Base-by-base conservation (phyloP, 1,139 yeast genomes). In the Debaryomycetaceae sp. region DNA sequence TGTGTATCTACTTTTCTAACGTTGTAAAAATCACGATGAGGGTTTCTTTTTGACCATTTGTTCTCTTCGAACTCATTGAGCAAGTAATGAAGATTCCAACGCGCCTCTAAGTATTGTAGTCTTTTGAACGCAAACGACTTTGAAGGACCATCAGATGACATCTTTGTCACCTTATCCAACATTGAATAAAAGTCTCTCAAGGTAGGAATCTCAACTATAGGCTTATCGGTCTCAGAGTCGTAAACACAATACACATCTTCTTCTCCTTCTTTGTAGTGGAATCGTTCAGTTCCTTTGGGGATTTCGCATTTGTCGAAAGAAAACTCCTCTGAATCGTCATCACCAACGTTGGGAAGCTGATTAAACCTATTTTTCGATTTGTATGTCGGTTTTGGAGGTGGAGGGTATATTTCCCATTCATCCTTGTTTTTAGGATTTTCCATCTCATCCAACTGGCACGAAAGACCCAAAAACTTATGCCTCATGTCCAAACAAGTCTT, bases 1-100 rank as follows among this genome's bases (percentile, higher is more conserved):
- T 95, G 99, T 11, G 99, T 95, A 60, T 95, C 99, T 38, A 95
- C 99, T 63, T 95, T 95, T 72, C 99, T 83, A 41, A 95, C 99
- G 60, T 95, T 95, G 70, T 95, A 95, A 59, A 95, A 95, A 66
- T 95, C 99, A 63, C 99, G 82, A 64, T 93, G 99, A 4, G 97
- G 97, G 51, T 88, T 74, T 34, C 65, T 59, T 48, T 87, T 51
- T 14, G 96, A 85, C 52, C 87, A 95, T 23, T 93, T 83, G 14
- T 85, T 86, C 63, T 95, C 99, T 59, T 89, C 96, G 62, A 88
- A 91, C 59, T 93, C 98, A 61, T 93, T 91, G 53, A 91, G 72
- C 52, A 95, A 68, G 49, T 82, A 80, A 67, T 93, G 93, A 66
- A 95, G 68, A 62, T 93, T 89, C 98, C 98, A 95, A 62, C 91